A percentile compares a stretch with the other conserved stretches of the same genome.
Conservation (phyloP, 257 asterid species). For the Ilex asprella region DNA sequence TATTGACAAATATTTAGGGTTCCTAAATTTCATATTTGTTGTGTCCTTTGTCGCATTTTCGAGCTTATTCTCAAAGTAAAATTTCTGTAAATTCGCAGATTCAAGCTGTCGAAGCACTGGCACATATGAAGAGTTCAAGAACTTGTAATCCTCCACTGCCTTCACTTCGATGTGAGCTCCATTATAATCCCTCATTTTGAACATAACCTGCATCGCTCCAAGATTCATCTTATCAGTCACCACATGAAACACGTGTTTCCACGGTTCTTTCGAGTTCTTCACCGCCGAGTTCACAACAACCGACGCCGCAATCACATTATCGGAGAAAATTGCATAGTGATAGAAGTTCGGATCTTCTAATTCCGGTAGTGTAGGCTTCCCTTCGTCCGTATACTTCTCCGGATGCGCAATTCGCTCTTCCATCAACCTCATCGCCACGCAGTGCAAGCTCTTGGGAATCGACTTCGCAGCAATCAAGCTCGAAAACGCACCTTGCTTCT, state of each 20-base stretch:
- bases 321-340: constrained; percentile 76
- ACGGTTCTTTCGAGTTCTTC: constrained; percentile 60
- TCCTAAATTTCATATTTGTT: constrained; percentile 74
- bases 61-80: constrained; percentile 63
- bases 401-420: constrained; percentile 77
- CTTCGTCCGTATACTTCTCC: constrained; percentile 60
- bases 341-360: constrained; percentile 67
- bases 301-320: constrained; percentile 73
- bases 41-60: constrained; percentile 79
- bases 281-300: constrained; percentile 80
- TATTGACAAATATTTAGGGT: constrained; percentile 67
- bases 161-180: constrained; percentile 77
- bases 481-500: constrained; percentile 76
- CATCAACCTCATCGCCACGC: constrained; percentile 70
- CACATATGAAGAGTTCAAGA: constrained; percentile 65
- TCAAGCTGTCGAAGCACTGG: constrained; percentile 74
- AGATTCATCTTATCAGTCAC: constrained; percentile 79
- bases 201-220: constrained; percentile 79
- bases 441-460: constrained; percentile 76
- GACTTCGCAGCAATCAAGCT: constrained; percentile 85
- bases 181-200: constrained; percentile 55
- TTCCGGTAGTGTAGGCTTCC: constrained; percentile 53
- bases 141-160: constrained; percentile 71
- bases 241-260: constrained; percentile 73
- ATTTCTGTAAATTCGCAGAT: constrained; percentile 59